Evolutionary conservation across 164 flowering plant species (phyloP).

Genomic region (Pachysandra terminalis): DNA sequence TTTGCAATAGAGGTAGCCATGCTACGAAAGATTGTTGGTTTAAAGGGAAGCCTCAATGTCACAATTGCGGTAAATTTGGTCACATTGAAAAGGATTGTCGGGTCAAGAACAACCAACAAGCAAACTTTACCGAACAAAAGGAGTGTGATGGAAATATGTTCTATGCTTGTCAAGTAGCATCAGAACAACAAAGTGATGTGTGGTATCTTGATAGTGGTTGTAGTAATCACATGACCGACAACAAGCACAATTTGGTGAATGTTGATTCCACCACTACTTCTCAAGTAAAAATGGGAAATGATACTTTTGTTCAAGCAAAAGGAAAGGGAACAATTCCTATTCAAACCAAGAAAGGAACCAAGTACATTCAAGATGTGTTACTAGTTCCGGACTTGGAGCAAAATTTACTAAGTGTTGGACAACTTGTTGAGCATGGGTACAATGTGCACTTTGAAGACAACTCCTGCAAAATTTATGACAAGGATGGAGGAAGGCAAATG

Average conservation of each 20-base stretch:
- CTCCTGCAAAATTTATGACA: neutral
- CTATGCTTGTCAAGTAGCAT: too few relatives aligned
- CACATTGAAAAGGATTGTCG: too few relatives aligned
- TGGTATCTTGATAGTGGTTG: too few relatives aligned
- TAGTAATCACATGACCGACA: neutral
- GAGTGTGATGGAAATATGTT: too few relatives aligned
- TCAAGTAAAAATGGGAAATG: neutral
- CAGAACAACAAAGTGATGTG: too few relatives aligned
- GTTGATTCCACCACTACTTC: neutral
- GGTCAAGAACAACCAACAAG: too few relatives aligned
- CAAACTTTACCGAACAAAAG: too few relatives aligned
- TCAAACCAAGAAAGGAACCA: neutral
- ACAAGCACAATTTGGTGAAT: neutral
- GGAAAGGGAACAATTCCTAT: neutral
- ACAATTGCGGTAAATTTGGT: too few relatives aligned
- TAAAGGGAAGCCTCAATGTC: too few relatives aligned
- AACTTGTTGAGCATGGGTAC: neutral
- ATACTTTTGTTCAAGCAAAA: neutral
- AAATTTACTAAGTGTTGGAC: constrained; percentile 4
- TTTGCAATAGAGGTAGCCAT: too few relatives aligned
- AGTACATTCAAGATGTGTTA: constrained; percentile 3
- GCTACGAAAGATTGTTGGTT: too few relatives aligned
- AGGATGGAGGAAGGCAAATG: neutral
- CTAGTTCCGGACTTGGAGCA: neutral
- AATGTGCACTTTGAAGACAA: neutral